phyloP scores from a whole-genome alignment of 2,329 filamentous ascomycete species.

The Ambrosiella xylebori region DNA sequence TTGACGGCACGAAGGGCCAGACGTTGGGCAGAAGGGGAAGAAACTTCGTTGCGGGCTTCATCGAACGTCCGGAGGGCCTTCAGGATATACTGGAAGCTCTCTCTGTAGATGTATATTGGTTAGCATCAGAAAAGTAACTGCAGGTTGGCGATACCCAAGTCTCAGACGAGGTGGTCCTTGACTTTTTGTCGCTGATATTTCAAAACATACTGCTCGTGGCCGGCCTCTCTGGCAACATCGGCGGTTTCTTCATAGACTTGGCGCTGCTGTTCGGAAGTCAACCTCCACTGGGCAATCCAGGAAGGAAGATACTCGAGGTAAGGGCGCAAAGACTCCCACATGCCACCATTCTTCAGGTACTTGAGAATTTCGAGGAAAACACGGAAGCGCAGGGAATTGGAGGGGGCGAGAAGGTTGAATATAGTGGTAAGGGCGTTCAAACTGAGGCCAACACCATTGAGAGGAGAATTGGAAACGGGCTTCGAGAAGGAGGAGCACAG shows the following conservation, averaged over 20 bases:
- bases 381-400: conserved; percentile 69
- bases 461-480: conserved; percentile 69
- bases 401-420: conserved; percentile 76
- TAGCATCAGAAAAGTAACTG: not conserved
- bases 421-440: conserved; percentile 84
- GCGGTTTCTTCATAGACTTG: conserved; percentile 71
- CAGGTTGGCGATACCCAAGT: not conserved
- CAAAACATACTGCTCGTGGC: conserved; percentile 52
- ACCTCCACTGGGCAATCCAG: conserved; percentile 73
- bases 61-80: conserved; percentile 46
- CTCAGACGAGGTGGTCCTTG: too few species aligned
- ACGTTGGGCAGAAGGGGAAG: conserved; percentile 42
- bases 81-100: conserved; percentile 50
- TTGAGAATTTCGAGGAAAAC: conserved; percentile 79
- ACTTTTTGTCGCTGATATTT: too few species aligned
- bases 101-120: conserved; percentile 20
- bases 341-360: conserved; percentile 56
- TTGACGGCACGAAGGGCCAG: conserved; percentile 41
- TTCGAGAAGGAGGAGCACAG: conserved; percentile 82
- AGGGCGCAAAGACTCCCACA: conserved; percentile 69
- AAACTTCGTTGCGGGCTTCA: conserved; percentile 35
- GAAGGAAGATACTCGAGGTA: conserved; percentile 67
- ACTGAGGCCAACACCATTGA: conserved; percentile 70
- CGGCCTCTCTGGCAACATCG: conserved; percentile 61
- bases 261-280: conserved; percentile 65